Conservation (phyloP, 352 stramenopile species). For the Vaucheria bursata region DNA sequence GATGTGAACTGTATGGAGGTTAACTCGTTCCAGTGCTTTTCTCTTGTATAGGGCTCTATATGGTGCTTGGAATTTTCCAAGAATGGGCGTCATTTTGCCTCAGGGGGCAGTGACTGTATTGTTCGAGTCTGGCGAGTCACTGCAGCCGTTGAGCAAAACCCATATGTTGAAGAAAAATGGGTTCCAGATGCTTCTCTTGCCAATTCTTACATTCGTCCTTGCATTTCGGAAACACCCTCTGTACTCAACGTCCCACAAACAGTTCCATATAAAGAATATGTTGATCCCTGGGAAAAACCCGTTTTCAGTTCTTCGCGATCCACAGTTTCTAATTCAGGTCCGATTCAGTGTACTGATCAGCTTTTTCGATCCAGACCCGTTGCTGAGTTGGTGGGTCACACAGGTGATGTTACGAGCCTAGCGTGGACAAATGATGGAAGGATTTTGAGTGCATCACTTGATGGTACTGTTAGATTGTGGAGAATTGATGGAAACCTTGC, state of each 20-base stretch:
- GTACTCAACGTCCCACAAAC: background rate
- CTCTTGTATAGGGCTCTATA: constrained; percentile 8
- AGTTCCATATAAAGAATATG: background rate
- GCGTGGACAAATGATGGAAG: background rate
- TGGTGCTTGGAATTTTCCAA: constrained; percentile 13
- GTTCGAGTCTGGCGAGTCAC: background rate
- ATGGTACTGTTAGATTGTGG: background rate
- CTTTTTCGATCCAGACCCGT: background rate
- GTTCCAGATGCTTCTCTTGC: background rate
- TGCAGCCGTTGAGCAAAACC: background rate
- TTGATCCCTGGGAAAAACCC: constrained; percentile 1
- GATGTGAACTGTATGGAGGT: no score
- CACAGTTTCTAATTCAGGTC: background rate
- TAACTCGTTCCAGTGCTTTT: no score
- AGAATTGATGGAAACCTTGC: background rate
- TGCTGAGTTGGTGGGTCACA: background rate
- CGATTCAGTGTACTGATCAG: background rate
- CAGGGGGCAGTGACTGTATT: background rate
- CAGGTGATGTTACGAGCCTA: background rate
- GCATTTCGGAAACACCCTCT: background rate
- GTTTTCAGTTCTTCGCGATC: background rate
- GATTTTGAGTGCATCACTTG: background rate
- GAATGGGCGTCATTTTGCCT: background rate
- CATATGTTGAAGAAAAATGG: no score
- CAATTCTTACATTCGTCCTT: background rate